Conservation (phyloP, 2,329 filamentous ascomycete genomes). For the Sphaerulina populicola region DNA sequence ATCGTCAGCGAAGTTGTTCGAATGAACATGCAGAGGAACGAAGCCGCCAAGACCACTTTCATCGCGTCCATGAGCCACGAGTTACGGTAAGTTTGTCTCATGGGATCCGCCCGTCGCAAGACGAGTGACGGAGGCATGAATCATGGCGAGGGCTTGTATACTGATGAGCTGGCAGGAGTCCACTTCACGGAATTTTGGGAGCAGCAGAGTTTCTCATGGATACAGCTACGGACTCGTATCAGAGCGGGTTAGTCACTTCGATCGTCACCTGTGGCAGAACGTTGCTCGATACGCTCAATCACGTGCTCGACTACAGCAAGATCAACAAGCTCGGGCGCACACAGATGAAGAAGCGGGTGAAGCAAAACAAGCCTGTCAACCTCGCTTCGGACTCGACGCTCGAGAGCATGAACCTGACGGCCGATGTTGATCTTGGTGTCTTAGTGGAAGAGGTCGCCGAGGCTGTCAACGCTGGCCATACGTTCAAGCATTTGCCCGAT, state of each 20-base stretch:
- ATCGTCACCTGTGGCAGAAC: conserved; percentile 45
- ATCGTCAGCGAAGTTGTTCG: conserved; percentile 36
- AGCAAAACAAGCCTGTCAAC: conserved; percentile 26
- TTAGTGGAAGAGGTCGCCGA: conserved; percentile 49
- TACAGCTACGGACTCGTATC: conserved; percentile 36
- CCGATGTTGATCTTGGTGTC: conserved; percentile 38
- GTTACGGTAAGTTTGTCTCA: conserved; percentile 24
- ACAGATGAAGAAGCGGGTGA: conserved; percentile 23
- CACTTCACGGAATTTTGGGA: conserved; percentile 43
- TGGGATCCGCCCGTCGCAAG: no score
- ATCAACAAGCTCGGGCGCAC: conserved; percentile 35
- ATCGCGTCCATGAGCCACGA: conserved; percentile 48
- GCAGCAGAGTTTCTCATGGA: conserved; percentile 45
- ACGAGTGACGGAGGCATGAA: no score
- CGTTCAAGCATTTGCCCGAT: conserved; percentile 30
- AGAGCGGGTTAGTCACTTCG: conserved; percentile 41
- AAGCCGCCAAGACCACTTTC: conserved; percentile 46
- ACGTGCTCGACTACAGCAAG: conserved; percentile 37
- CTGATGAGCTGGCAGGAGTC: conserved; percentile 28
- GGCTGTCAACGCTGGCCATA: conserved; percentile 47
- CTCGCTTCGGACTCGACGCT: conserved; percentile 21
- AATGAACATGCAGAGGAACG: conserved; percentile 34
- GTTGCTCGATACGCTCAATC: conserved; percentile 41
- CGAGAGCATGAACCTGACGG: conserved; percentile 30
- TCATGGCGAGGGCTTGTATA: no score